These are phyloP conservation scores for Isochrysis galbana DNA, from an alignment of 78 protist species.

Conservation along the genomic window DNA sequence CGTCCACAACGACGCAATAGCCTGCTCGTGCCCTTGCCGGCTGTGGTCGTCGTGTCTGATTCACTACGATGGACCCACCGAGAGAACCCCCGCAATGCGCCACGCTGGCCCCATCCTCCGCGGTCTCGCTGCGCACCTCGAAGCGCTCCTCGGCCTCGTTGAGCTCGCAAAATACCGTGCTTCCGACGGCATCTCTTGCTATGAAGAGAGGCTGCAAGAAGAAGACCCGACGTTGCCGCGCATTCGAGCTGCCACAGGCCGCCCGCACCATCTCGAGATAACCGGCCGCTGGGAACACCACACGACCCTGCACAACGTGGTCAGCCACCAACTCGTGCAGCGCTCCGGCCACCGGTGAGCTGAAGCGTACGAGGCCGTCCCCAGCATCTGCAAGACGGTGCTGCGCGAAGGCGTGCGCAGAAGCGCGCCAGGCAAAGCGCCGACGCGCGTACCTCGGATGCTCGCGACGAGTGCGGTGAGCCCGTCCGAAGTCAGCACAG, in stretches of 20 bases:
- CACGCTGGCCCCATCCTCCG: not conserved
- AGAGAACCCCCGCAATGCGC: not conserved
- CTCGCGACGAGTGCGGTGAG: not conserved
- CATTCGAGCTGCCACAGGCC: not conserved
- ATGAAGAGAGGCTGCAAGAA: not conserved
- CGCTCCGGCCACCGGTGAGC: not conserved
- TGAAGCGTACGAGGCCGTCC: not conserved
- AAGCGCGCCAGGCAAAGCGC: not conserved
- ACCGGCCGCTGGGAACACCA: not conserved
- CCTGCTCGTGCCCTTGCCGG: not conserved
- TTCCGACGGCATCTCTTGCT: not conserved
- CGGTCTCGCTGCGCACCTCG: not conserved
- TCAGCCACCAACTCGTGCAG: not conserved
- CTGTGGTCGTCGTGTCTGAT: not conserved
- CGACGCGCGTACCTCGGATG: not conserved
- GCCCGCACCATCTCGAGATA: slow-evolving; percentile 9
- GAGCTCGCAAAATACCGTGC: not conserved
- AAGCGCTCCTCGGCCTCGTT: not conserved
- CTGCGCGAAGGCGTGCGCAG: not conserved
- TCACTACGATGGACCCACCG: not conserved
- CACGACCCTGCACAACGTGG: not conserved
- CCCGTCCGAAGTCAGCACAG: not conserved
- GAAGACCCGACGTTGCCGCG: not conserved
- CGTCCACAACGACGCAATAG: not conserved
- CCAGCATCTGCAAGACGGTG: not conserved